These are phyloP conservation scores for Keqinozyma sinolaborantium DNA, from an alignment of 1,139 yeast species.

Conservation along the genomic window DNA sequence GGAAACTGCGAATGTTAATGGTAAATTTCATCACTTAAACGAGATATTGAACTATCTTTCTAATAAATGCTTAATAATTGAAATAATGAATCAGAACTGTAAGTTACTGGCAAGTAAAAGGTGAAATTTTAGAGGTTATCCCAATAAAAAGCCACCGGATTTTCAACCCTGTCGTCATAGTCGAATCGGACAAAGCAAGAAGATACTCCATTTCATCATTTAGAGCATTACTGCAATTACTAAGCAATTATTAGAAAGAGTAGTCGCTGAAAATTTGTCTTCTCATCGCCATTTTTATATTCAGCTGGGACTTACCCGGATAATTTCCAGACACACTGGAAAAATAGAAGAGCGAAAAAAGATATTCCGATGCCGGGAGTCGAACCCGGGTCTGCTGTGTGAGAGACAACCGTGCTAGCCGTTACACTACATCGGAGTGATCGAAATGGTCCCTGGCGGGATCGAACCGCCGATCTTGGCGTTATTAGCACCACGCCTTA, in stretches of 20 bases:
- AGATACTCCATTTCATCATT: constrained; percentile 62
- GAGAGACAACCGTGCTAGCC: constrained; percentile 84
- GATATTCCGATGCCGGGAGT: constrained; percentile 71
- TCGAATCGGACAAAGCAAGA: constrained; percentile 85
- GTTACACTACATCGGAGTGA: constrained; percentile 69
- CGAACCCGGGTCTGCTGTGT: constrained; percentile 84
- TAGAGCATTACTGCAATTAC: constrained; percentile 7
- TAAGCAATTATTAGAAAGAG: not conserved
- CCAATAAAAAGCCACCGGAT: constrained; percentile 42
- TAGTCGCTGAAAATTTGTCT: too few species aligned
- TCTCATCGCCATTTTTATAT: too few species aligned
- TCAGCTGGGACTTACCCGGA: too few species aligned
- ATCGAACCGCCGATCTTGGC: constrained; percentile 12
- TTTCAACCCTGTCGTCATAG: constrained; percentile 81
- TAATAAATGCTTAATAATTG: constrained; percentile 19
- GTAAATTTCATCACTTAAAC: constrained; percentile 68
- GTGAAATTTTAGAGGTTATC: constrained; percentile 27
- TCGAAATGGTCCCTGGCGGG: not conserved
- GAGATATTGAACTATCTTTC: constrained; percentile 10
- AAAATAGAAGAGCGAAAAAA: not conserved
- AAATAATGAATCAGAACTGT: constrained; percentile 57
- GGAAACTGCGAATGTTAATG: constrained; percentile 90
- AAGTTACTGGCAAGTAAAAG: constrained; percentile 88
- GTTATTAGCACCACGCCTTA: constrained; percentile 89
- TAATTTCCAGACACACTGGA: too few species aligned